Base-by-base conservation (phyloP, 2,329 filamentous ascomycete genomes). In the Sclerotinia subarctica region DNA sequence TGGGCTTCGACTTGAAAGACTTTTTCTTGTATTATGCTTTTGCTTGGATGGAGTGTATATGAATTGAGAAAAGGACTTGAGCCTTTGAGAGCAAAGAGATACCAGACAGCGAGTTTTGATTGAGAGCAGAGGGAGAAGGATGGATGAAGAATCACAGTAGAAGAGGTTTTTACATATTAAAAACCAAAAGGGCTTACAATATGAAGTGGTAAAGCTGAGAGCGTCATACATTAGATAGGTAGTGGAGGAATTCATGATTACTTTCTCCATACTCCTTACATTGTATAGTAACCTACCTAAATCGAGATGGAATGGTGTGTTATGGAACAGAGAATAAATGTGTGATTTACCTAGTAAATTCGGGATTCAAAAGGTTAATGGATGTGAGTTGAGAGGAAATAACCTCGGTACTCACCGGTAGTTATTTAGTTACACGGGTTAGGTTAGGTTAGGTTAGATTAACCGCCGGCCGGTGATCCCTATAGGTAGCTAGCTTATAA, bases 1-100 rank as follows among this genome's bases (percentile, higher is more conserved):
- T 38, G 13, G 13, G 32, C 54, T 57, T 57, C 32, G 32, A 35
- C 21, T 42, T 57, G 21, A 13, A 35, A 57, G 29, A n/a, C 21
- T 46, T 49, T 42, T 51, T 62, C 21, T 62, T 62, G 46, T 62
- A 62, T 62, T 13, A 51, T 51, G 58, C 46, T 47, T 38, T 51
- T 51, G 46, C 46, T 51, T 60, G 46, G 29, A 35, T 56, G 46
- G 21, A 46, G 46, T 38, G 38, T 21, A 51, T 51, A 51, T 49
- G 29, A 8, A 35, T 38, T 51, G 29, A 38, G 21, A 10, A 26
- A 59, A 15, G 19, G 32, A 13, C 19, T 24, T 38, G 3, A 7
- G 13, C 21, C 24, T 38, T 62, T 21, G 29, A 24, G 46, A 38
- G n/a, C 8, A 29, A 38, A n/a, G 21, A 60, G 46, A 62, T 38